Conservation (phyloP, 1,284 basidiomycete genomes). For the Phaffia rhodozyma region DNA sequence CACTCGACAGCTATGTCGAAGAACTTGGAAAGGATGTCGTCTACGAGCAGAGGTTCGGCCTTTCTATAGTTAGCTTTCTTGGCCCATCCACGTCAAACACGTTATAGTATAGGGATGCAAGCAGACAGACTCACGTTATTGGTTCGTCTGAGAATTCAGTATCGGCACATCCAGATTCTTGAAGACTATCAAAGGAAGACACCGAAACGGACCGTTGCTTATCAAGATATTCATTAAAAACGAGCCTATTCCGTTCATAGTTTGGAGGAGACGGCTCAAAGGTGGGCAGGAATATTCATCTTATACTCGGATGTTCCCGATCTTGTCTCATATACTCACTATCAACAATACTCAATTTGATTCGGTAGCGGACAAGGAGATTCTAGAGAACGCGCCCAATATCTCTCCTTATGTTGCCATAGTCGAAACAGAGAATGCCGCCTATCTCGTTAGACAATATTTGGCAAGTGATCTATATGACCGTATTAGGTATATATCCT, state of each 20-base stretch:
- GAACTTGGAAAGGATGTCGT: constrained; percentile 74
- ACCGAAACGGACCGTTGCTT: constrained; percentile 56
- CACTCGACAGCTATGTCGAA: constrained; percentile 75
- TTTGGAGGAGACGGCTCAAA: constrained; percentile 57
- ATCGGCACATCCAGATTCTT: constrained; percentile 87
- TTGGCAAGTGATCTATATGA: constrained; percentile 91
- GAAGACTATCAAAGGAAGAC: constrained; percentile 73
- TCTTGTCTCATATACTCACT: background rate
- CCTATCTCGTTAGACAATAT: constrained; percentile 92
- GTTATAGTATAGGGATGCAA: background rate
- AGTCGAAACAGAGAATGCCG: constrained; percentile 90
- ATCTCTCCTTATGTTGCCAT: constrained; percentile 83
- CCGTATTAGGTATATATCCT: constrained; percentile 67
- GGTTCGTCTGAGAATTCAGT: constrained; percentile 34
- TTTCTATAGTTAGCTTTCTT: background rate
- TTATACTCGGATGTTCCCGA: background rate
- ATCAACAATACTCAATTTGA: background rate
- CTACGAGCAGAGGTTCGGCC: constrained; percentile 76
- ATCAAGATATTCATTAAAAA: constrained; percentile 75
- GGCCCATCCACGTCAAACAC: background rate
- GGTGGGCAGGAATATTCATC: constrained; percentile 33
- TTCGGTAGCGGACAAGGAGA: constrained; percentile 62
- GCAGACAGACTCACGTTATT: background rate
- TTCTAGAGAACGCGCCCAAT: constrained; percentile 71
- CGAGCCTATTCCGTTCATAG: constrained; percentile 54